Evolutionary conservation across 148 eudicot genomes (phyloP).

Genomic region (Chenopodium quinoa): DNA sequence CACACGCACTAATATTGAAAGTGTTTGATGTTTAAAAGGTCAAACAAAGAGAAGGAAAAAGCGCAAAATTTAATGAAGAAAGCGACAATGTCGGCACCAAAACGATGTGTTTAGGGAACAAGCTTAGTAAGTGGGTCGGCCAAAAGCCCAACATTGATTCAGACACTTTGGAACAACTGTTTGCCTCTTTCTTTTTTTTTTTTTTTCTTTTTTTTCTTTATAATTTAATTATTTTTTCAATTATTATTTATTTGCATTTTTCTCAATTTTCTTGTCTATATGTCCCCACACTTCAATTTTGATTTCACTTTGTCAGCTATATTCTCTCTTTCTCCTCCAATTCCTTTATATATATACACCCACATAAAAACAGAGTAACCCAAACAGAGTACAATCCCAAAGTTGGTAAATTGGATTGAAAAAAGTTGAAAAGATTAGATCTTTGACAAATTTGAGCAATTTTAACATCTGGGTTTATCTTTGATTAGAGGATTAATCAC

Average conservation of each 20-base stretch:
- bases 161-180: conserved; percentile 25
- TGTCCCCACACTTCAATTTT: conserved; percentile 19
- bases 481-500: neutral
- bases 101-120: conserved; percentile 35
- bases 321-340: too few species aligned
- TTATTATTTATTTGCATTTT: too few species aligned
- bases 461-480: conserved; percentile 13
- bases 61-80: conserved; percentile 17
- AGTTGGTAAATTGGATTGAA: neutral
- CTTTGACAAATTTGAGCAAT: conserved; percentile 24
- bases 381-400: conserved; percentile 18
- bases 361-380: conserved; percentile 1
- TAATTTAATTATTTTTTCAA: neutral
- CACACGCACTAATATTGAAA: conserved; percentile 23
- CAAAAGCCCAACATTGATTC: conserved; percentile 34
- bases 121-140: conserved; percentile 38
- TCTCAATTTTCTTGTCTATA: conserved; percentile 11
- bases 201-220: neutral
- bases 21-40: conserved; percentile 16
- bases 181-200: conserved; percentile 5
- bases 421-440: conserved; percentile 17
- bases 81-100: conserved; percentile 34
- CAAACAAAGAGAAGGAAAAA: neutral
- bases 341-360: conserved; percentile 4
- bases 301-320: conserved; percentile 17